These are phyloP conservation scores for Fonsecaea nubica DNA, from an alignment of 2,329 filamentous ascomycete genomes.

Conservation along the genomic window DNA sequence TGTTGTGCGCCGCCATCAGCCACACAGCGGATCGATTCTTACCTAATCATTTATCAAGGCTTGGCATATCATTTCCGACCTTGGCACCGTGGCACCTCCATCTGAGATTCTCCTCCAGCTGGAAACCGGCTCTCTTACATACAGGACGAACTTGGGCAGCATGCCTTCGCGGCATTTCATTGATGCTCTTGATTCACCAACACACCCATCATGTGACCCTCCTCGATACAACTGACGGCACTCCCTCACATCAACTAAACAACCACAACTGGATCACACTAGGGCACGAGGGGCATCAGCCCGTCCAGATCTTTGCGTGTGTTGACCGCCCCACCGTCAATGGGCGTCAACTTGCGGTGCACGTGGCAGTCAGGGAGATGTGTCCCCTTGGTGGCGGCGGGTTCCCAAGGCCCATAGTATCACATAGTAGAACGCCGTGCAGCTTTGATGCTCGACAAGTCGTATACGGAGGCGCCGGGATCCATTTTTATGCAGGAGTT, in stretches of 20 bases:
- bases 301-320: slow-evolving; percentile 1
- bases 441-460: no score
- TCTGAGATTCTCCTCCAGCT: no score
- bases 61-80: background rate
- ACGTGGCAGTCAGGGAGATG: no score
- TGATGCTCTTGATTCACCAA: background rate
- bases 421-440: no score
- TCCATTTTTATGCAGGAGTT: no score
- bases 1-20: no score
- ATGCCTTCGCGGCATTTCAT: no score
- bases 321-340: background rate
- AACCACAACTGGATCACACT: background rate
- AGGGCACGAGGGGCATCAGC: background rate
- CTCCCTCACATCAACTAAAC: background rate
- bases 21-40: background rate
- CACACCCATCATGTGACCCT: background rate
- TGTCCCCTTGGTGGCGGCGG: no score
- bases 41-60: background rate
- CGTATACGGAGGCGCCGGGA: no score
- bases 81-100: background rate
- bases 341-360: background rate
- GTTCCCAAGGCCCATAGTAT: no score
- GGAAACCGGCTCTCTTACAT: background rate
- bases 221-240: background rate
- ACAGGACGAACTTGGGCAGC: background rate